These are phyloP conservation scores for Phytophthora lateralis DNA, from an alignment of 352 stramenopile species.

Conservation along the genomic window DNA sequence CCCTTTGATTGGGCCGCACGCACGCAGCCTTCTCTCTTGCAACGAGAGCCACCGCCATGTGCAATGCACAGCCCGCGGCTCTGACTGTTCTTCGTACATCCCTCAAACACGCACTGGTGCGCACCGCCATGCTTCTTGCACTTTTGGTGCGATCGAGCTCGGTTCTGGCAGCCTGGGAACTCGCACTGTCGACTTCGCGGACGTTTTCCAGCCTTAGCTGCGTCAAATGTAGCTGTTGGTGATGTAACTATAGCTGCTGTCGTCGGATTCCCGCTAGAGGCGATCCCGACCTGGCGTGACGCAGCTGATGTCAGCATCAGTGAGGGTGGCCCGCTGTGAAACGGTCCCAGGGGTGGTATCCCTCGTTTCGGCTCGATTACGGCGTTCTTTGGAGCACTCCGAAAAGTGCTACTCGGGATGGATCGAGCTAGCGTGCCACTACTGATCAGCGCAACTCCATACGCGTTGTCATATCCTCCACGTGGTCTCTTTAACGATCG, in stretches of 20 bases:
- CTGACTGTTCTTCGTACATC: conserved; percentile 89
- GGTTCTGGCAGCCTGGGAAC: conserved; percentile 75
- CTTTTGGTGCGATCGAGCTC: conserved; percentile 83
- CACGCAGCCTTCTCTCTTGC: conserved; percentile 79
- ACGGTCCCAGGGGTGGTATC: conserved; percentile 23
- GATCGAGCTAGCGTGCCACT: conserved; percentile 3
- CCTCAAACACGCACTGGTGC: conserved; percentile 83
- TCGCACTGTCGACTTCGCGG: conserved; percentile 70
- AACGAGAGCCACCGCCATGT: conserved; percentile 81
- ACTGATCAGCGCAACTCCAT: conserved; percentile 7
- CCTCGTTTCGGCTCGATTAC: conserved; percentile 50
- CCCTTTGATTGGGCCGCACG: conserved; percentile 86
- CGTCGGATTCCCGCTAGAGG: not conserved
- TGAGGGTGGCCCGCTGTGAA: conserved; percentile 24
- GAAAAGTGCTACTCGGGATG: conserved; percentile 30
- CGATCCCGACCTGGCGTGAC: conserved; percentile 1
- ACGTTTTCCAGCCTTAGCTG: conserved; percentile 35
- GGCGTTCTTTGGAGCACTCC: conserved; percentile 42
- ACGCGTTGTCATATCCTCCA: conserved; percentile 21
- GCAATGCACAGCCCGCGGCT: conserved; percentile 86
- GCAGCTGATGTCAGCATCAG: conserved; percentile 5
- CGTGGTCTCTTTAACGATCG: conserved; percentile 20
- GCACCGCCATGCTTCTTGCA: conserved; percentile 91
- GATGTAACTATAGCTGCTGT: conserved; percentile 5
- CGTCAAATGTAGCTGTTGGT: conserved; percentile 10